Percentiles rank a stretch among this genome's conserved stretches.
phyloP scores from a whole-genome alignment of 2,329 filamentous ascomycete genomes.

The Cladosporium sp. region DNA sequence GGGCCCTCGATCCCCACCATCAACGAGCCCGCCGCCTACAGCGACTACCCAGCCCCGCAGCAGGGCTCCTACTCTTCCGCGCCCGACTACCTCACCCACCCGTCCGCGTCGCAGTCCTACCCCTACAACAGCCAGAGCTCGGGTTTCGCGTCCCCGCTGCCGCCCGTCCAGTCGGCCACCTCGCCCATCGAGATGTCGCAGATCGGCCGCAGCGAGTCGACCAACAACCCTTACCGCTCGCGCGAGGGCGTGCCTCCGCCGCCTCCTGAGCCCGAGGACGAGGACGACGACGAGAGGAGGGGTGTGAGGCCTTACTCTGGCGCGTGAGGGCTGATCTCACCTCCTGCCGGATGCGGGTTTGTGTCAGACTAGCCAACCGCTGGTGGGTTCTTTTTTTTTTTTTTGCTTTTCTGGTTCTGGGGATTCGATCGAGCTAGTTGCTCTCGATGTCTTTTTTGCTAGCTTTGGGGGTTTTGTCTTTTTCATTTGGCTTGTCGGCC shows the following conservation, averaged over 20 bases:
- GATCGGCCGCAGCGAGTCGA: slow-evolving; percentile 15
- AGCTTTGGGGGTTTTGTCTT: not conserved
- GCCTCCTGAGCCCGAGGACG: slow-evolving; percentile 12
- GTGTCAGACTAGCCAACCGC: too few species aligned
- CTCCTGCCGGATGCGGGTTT: too few species aligned
- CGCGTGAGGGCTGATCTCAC: slow-evolving; percentile 12
- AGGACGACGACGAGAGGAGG: slow-evolving; percentile 18
- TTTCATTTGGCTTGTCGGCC: not conserved
- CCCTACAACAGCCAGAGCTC: slow-evolving; percentile 15
- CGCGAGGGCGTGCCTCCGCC: not conserved
- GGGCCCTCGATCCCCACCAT: slow-evolving; percentile 26
- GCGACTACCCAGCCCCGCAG: not conserved
- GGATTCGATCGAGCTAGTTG: slow-evolving; percentile 2
- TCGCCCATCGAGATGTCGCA: slow-evolving; percentile 19
- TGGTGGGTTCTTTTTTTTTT: not conserved
- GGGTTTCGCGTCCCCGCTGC: slow-evolving; percentile 10
- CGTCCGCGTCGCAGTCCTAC: not conserved
- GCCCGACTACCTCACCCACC: not conserved
- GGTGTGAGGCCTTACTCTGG: slow-evolving; percentile 18
- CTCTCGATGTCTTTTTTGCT: slow-evolving; percentile 1
- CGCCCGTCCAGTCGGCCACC: not conserved
- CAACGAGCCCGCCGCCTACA: slow-evolving; percentile 18
- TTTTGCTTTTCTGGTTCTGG: not conserved
- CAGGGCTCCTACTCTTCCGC: not conserved
- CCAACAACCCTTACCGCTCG: slow-evolving; percentile 17